Evolutionary conservation across 805 yeast genomes (phyloP), one percentile per base, ranked within the genome.

Genomic region (Blastobotrys terrestris): DNA sequence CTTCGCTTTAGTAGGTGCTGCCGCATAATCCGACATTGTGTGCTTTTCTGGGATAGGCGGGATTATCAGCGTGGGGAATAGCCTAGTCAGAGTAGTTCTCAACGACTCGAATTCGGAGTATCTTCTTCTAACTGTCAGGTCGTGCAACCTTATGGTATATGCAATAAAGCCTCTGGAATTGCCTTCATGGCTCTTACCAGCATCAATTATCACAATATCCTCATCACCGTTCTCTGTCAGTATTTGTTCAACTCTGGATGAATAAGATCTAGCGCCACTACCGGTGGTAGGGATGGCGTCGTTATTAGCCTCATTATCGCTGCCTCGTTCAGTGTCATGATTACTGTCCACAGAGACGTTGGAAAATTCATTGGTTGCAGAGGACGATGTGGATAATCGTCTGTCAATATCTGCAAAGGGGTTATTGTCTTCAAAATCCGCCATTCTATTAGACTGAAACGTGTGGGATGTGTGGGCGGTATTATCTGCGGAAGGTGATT

Each of bases 1-100:
- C 48, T 71, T 72, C 13, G 76, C 76, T 52, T 67, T 72, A 14
- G 77, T 67, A 20, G 77, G 76, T 22, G 72, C 67, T 4, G 71
- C 70, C 6, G 77, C 77, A 54, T 73, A 73, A 46, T 74, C 77
- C 21, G 73, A 60, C 58, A 86, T 65, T 14, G 87, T 76, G 66
- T 86, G 92, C 65, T 87, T 87, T 67, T 84, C 86, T 0, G 99
- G 99, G 7, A 94, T 92, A 0, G 98, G 97, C 4, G 99, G 99
- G 3, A 94, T 80, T 2, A 94, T 78, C 2, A 83, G 65, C 2
- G 94, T 81, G 2, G 99, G 97, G 58, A 85, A 85, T 40, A 87
- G 70, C 59, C 84, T 81, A 2, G 82, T 73, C 19, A 94, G 72
- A 3, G 85, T 77, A 42, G 80, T 84, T 55, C 97, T 75, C 45